Evolutionary conservation across 331 rosid species (phyloP).

Genomic region (Cucumis variabilis): DNA sequence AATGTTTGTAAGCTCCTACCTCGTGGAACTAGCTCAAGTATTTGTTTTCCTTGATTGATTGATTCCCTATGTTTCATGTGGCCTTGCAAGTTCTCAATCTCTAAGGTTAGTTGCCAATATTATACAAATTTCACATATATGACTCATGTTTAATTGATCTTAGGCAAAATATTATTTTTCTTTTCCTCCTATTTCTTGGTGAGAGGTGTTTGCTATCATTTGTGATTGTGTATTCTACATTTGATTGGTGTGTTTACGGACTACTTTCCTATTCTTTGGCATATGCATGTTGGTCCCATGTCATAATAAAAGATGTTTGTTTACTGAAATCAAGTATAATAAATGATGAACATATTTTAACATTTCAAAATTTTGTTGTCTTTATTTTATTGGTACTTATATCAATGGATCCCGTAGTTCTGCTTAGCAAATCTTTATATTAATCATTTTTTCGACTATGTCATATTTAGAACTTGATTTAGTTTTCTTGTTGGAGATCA

Average conservation of each 20-base stretch:
- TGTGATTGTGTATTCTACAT: neutral
- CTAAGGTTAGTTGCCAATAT: constrained; percentile 53
- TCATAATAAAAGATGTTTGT: neutral
- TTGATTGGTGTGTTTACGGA: neutral
- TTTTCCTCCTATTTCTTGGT: neutral
- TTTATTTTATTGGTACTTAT: too few relatives aligned
- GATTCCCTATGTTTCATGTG: constrained; percentile 46
- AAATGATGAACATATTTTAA: too few relatives aligned
- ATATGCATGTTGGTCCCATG: neutral
- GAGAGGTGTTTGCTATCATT: neutral
- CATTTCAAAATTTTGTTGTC: too few relatives aligned
- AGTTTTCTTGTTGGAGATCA: too few relatives aligned
- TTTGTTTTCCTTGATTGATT: neutral
- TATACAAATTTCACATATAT: neutral
- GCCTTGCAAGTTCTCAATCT: constrained; percentile 45
- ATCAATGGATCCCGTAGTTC: too few relatives aligned
- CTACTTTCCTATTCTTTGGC: neutral
- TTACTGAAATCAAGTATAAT: too few relatives aligned
- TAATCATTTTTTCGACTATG: too few relatives aligned
- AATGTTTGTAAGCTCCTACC: neutral
- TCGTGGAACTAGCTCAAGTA: neutral
- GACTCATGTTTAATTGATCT: neutral
- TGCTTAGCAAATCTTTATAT: too few relatives aligned
- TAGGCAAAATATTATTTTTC: neutral
- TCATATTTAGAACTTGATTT: too few relatives aligned